phyloP scores from a whole-genome alignment of 2,329 filamentous ascomycete species.

The Eurotiales sp. region DNA sequence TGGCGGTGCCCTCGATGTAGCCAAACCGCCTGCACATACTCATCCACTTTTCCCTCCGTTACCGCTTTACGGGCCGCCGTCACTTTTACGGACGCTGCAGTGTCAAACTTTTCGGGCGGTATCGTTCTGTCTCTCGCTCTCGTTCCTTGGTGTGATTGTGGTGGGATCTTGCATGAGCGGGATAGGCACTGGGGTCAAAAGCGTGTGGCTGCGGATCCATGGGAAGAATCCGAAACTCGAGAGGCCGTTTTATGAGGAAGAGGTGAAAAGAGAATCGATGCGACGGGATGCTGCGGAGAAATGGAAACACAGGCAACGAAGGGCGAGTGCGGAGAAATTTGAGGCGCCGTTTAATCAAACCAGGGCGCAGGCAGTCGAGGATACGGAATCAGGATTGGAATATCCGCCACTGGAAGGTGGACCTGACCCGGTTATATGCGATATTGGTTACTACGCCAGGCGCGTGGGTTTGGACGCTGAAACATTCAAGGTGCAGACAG shows the following conservation, averaged over 20 bases:
- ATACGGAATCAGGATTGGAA: conserved; percentile 37
- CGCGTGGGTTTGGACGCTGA: conserved; percentile 85
- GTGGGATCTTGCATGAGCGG: conserved; percentile 68
- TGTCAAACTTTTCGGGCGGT: conserved; percentile 62
- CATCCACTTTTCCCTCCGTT: conserved; percentile 81
- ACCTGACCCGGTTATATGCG: conserved; percentile 70
- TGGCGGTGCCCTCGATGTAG: conserved; percentile 8
- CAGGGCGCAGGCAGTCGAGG: conserved; percentile 31
- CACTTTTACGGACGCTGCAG: conserved; percentile 61
- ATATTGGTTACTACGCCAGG: conserved; percentile 80
- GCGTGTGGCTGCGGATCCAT: conserved; percentile 52
- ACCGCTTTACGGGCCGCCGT: conserved; percentile 75
- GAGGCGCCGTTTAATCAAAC: conserved; percentile 37
- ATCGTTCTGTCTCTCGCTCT: conserved; percentile 72
- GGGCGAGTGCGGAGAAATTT: conserved; percentile 38
- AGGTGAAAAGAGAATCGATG: conserved; percentile 55
- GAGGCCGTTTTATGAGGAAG: conserved; percentile 71
- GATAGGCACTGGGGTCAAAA: conserved; percentile 51
- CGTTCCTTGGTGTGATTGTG: conserved; percentile 73
- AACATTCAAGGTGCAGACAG: conserved; percentile 78
- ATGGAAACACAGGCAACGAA: conserved; percentile 54
- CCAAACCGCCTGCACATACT: conserved; percentile 48
- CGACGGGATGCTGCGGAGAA: conserved; percentile 56
- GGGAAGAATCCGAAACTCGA: conserved; percentile 57
- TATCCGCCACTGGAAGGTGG: conserved; percentile 76